These are phyloP conservation scores for Magnolia kwangsiensis DNA, from an alignment of 164 flowering plant genomes.

Conservation along the genomic window DNA sequence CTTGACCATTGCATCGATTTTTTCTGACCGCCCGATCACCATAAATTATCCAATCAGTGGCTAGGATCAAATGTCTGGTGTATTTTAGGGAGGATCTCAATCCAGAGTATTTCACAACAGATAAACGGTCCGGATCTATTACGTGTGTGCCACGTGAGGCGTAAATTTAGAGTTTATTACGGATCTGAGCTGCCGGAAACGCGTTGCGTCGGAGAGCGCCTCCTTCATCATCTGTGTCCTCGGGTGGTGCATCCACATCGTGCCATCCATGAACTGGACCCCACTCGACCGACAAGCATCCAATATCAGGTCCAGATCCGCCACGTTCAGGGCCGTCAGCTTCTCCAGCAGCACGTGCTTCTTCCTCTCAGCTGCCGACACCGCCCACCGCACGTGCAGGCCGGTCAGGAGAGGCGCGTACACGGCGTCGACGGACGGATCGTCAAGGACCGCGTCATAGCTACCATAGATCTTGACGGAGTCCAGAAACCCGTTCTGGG, in stretches of 20 bases:
- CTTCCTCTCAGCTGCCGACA: constrained; percentile 32
- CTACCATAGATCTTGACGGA: constrained; percentile 23
- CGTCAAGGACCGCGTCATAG: constrained; percentile 30
- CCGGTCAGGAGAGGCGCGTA: constrained; percentile 38
- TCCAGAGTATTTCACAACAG: neutral
- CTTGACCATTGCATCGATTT: too few relatives aligned
- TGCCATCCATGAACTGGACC: constrained; percentile 41
- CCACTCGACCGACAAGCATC: constrained; percentile 26
- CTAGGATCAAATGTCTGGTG: too few relatives aligned
- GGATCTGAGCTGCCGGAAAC: constrained; percentile 22
- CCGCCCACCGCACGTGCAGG: constrained; percentile 34
- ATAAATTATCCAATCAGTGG: too few relatives aligned
- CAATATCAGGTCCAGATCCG: constrained; percentile 24
- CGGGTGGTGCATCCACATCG: constrained; percentile 48
- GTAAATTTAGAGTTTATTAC: constrained; percentile 4
- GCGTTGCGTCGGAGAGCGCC: constrained; percentile 14
- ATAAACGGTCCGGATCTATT: too few relatives aligned
- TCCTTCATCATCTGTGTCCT: constrained; percentile 32
- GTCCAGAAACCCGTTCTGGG: constrained; percentile 14
- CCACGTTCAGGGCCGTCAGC: constrained; percentile 27
- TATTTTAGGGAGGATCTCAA: neutral
- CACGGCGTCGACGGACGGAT: constrained; percentile 31
- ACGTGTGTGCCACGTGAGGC: too few relatives aligned
- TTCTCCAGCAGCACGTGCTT: constrained; percentile 42
- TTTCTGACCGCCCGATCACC: too few relatives aligned